These are phyloP conservation scores for Sporisorium graminicola DNA, from an alignment of 1,284 basidiomycete genomes.

Conservation along the genomic window DNA sequence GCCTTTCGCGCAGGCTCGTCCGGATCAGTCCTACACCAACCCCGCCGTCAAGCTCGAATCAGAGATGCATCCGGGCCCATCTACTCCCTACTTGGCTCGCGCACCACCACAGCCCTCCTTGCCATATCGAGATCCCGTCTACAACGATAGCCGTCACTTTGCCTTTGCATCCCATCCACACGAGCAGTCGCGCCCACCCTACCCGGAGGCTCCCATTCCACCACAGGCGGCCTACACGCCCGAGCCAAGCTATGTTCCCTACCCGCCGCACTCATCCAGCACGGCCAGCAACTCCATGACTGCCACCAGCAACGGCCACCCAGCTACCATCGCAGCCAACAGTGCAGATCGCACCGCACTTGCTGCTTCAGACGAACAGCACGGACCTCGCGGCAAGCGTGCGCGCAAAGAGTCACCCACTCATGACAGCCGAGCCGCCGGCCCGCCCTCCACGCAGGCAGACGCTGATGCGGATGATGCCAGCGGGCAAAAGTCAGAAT, in stretches of 20 bases:
- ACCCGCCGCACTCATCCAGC: constrained; percentile 17
- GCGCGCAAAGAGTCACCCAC: constrained; percentile 29
- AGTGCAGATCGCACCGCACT: constrained; percentile 11
- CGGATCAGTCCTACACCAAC: constrained; percentile 16
- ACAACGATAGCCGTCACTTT: constrained; percentile 21
- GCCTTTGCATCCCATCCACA: constrained; percentile 17
- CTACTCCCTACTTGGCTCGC: constrained; percentile 16
- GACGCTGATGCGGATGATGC: constrained; percentile 17
- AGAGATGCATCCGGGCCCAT: constrained; percentile 19
- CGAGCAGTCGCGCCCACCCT: constrained; percentile 18
- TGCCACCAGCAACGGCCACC: constrained; percentile 20
- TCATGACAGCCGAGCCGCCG: constrained; percentile 8
- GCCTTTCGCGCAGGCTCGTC: constrained; percentile 8
- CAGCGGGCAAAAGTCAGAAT: constrained; percentile 32
- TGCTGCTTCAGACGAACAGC: constrained; percentile 14
- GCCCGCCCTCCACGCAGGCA: neutral
- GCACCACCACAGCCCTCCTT: constrained; percentile 15
- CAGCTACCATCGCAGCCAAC: neutral
- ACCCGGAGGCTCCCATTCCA: constrained; percentile 9
- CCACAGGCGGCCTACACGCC: constrained; percentile 10
- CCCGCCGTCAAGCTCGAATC: constrained; percentile 20
- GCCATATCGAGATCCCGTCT: constrained; percentile 26
- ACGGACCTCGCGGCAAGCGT: constrained; percentile 18
- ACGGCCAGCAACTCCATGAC: constrained; percentile 4
- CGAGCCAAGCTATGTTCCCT: constrained; percentile 18